phyloP scores from a whole-genome alignment of 129 eudicot genomes.

The Tagetes erecta region DNA sequence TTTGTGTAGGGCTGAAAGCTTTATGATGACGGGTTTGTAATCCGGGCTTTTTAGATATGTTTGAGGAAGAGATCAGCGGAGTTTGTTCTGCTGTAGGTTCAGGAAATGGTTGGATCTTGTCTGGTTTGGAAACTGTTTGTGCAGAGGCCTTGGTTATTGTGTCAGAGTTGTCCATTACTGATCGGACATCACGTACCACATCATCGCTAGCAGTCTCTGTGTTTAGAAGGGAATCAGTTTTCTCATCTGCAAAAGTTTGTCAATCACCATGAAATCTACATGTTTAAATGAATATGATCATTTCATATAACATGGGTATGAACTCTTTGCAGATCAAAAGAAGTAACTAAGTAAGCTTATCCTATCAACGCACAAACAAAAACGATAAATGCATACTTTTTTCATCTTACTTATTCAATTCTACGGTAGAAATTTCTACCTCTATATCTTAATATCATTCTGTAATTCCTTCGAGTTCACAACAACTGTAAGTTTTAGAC shows the following conservation, averaged over 20 bases:
- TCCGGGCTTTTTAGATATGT: slow-evolving; percentile 11
- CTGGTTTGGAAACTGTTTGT: slow-evolving; percentile 15
- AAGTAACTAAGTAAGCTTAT: neutral
- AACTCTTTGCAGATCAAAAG: neutral
- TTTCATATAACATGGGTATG: neutral
- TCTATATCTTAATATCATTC: neutral
- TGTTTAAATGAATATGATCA: neutral
- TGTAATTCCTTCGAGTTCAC: neutral
- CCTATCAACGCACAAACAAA: no score
- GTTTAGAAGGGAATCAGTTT: slow-evolving; percentile 13
- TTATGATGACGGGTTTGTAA: slow-evolving; percentile 25
- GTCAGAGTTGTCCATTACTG: slow-evolving; percentile 15
- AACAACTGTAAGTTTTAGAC: neutral
- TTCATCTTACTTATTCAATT: neutral
- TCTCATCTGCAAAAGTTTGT: slow-evolving; percentile 27
- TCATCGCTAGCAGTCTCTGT: neutral
- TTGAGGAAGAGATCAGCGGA: slow-evolving; percentile 22
- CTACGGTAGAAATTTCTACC: no score
- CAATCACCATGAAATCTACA: neutral
- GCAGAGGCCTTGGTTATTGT: slow-evolving; percentile 16
- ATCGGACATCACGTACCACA: slow-evolving; percentile 21
- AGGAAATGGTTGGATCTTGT: slow-evolving; percentile 20
- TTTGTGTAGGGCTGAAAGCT: slow-evolving; percentile 39
- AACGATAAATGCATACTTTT: neutral
- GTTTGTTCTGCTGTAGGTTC: slow-evolving; percentile 18